Percentiles rank a stretch among this genome's conserved stretches.
Evolutionary conservation across 345 rosid genomes (phyloP).

Genomic region (Alliaria petiolata): DNA sequence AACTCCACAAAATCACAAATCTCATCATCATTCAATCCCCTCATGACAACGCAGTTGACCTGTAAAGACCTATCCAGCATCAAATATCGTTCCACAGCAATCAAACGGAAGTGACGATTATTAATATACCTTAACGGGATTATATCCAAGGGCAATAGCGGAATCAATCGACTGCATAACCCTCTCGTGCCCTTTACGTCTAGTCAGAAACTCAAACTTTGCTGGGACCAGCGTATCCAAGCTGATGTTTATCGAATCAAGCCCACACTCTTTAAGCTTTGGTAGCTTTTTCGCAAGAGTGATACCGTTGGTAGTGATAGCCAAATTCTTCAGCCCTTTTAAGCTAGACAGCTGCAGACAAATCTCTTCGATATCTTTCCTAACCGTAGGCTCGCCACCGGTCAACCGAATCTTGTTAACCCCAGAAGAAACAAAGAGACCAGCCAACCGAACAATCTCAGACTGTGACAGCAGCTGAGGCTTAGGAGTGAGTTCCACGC

Average conservation of each 20-base stretch:
- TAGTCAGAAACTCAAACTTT: conserved; percentile 84
- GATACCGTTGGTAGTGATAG: conserved; percentile 90
- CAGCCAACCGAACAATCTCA: conserved; percentile 70
- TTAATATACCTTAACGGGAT: conserved; percentile 72
- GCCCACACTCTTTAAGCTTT: conserved; percentile 68
- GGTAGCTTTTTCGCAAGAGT: conserved; percentile 82
- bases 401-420: conserved; percentile 89
- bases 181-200: conserved; percentile 78
- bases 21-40: conserved; percentile 92
- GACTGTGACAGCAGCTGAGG: conserved; percentile 55
- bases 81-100: neutral
- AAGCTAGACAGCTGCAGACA: conserved; percentile 64
- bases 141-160: conserved; percentile 73
- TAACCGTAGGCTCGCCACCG: conserved; percentile 90
- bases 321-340: conserved; percentile 75
- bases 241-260: conserved; percentile 69
- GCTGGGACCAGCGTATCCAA: conserved; percentile 83
- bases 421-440: conserved; percentile 76
- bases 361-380: conserved; percentile 78
- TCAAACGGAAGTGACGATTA: neutral
- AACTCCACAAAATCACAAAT: conserved; percentile 88
- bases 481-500: conserved; percentile 74
- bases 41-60: conserved; percentile 97
- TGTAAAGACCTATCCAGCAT: conserved; percentile 21
- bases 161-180: conserved; percentile 80